Conservation (phyloP, 768 basidiomycete species). For the Ephemerocybe angulata region DNA sequence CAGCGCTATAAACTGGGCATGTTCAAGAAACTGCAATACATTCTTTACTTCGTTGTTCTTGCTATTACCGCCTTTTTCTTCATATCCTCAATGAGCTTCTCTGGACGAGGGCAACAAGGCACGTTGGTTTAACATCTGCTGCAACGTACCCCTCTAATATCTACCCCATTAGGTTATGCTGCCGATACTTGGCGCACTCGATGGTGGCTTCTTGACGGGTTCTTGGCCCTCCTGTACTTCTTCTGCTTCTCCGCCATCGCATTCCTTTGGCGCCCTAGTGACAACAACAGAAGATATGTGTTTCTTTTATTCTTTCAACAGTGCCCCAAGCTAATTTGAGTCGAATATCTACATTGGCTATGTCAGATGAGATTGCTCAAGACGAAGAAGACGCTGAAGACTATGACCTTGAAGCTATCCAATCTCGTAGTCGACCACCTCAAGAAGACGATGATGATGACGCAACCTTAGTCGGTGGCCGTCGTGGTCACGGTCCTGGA, state of each 20-base stretch:
- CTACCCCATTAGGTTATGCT: conserved; percentile 72
- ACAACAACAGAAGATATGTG: conserved; percentile 81
- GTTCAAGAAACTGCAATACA: conserved; percentile 84
- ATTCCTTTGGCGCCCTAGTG: conserved; percentile 92
- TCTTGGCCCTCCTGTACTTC: conserved; percentile 86
- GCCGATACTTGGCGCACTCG: conserved; percentile 85
- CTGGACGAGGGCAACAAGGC: conserved; percentile 90
- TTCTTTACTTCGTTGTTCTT: conserved; percentile 77
- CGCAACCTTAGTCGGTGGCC: conserved; percentile 65
- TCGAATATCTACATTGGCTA: conserved; percentile 65
- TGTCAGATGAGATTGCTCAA: conserved; percentile 96
- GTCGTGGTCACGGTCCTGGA: conserved; percentile 45
- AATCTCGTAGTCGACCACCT: conserved; percentile 46
- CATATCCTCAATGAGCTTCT: conserved; percentile 87
- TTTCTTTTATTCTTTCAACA: conserved; percentile 15
- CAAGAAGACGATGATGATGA: conserved; percentile 69
- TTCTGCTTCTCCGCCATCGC: conserved; percentile 75
- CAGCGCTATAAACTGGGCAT: conserved; percentile 83
- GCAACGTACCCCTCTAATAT: conserved; percentile 5
- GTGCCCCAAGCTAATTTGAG: conserved; percentile 18
- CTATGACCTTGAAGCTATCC: conserved; percentile 80
- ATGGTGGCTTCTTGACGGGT: conserved; percentile 97
- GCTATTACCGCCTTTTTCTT: conserved; percentile 89
- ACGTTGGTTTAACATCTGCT: conserved; percentile 12
- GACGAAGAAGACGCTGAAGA: conserved; percentile 93